Conservation (phyloP, 2,329 filamentous ascomycete genomes). For the Beauveria pseudobassiana region DNA sequence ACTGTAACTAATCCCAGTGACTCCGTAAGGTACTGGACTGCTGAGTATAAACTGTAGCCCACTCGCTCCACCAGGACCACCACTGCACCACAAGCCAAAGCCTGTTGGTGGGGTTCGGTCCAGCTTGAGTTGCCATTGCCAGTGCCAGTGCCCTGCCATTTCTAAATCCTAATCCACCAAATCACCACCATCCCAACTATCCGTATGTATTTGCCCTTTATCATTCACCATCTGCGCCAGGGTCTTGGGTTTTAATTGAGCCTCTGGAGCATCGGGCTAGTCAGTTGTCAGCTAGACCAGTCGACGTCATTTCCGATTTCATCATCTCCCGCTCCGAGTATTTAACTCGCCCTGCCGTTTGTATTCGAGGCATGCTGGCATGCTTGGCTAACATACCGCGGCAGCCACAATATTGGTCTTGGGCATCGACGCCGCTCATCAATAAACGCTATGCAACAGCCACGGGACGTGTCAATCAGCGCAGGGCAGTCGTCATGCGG, state of each 20-base stretch:
- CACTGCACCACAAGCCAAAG: too few relatives aligned
- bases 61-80: neutral
- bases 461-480: constrained; percentile 2
- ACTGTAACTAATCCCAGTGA: too few relatives aligned
- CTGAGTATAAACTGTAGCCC: neutral
- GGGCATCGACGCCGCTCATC: neutral
- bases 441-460: neutral
- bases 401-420: neutral
- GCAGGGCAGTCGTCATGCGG: neutral
- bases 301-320: neutral
- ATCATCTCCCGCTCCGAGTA: neutral
- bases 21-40: too few relatives aligned
- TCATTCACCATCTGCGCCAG: neutral
- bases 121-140: too few relatives aligned
- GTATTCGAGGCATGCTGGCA: neutral
- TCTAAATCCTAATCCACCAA: neutral
- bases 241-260: neutral
- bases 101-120: neutral
- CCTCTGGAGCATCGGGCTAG: neutral
- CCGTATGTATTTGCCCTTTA: neutral
- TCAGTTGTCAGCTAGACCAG: neutral
- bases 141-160: neutral
- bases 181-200: neutral
- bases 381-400: neutral
- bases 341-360: neutral